Percentiles rank a stretch among this genome's conserved stretches.
These are phyloP conservation scores for Lyophyllum decastes DNA, from an alignment of 768 basidiomycete genomes.

Conservation along the genomic window DNA sequence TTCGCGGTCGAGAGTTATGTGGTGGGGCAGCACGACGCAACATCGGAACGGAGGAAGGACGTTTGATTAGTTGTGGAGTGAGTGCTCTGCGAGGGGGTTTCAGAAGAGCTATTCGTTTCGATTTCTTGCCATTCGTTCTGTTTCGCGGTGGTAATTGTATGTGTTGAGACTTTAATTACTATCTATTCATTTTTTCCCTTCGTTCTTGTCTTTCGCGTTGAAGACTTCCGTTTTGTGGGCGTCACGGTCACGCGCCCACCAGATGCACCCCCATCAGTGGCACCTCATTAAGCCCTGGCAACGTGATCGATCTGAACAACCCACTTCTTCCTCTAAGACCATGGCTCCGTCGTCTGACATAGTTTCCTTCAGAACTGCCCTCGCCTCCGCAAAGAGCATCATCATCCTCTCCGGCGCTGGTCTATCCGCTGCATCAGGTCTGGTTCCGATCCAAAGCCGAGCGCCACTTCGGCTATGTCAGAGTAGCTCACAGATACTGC, in stretches of 20 bases:
- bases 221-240: no score
- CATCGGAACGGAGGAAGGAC: slow-evolving; percentile 21
- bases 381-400: slow-evolving; percentile 32
- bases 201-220: no score
- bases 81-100: background rate
- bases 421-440: slow-evolving; percentile 66
- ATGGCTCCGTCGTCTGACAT: slow-evolving; percentile 22
- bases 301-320: no score
- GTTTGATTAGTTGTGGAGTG: slow-evolving; percentile 12
- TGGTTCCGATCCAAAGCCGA: slow-evolving; percentile 3
- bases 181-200: no score
- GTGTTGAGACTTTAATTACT: no score
- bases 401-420: slow-evolving; percentile 56
- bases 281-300: no score
- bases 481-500: background rate
- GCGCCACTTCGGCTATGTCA: no score
- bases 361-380: slow-evolving; percentile 16
- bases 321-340: background rate
- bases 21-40: slow-evolving; percentile 22
- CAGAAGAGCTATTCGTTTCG: background rate
- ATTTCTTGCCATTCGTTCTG: no score
- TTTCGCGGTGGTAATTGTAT: no score
- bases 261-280: background rate
- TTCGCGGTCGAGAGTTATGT: slow-evolving; percentile 61
- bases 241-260: background rate